Percentiles rank a stretch among this genome's conserved stretches.
These are phyloP conservation scores for Backusella tarrabulga DNA, from an alignment of 192 early-diverging fungal species.

Conservation along the genomic window DNA sequence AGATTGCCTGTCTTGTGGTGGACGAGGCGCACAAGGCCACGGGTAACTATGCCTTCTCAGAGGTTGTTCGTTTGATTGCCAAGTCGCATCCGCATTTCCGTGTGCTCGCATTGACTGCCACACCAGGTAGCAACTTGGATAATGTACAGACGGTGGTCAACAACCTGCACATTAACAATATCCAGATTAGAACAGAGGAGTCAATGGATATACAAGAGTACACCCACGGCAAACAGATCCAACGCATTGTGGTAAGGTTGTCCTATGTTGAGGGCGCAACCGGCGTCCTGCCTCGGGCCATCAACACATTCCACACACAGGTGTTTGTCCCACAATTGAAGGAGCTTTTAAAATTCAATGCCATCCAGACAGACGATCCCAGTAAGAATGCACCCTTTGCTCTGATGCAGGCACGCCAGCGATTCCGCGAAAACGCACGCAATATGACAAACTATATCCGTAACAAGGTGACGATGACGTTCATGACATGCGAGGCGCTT, in stretches of 20 bases:
- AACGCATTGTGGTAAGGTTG: conserved; percentile 65
- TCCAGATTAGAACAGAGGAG: conserved; percentile 88
- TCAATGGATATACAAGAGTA: conserved; percentile 79
- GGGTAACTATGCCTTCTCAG: conserved; percentile 81
- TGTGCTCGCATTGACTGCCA: conserved; percentile 85
- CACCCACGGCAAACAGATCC: conserved; percentile 62
- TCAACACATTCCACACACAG: not conserved
- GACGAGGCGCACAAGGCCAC: conserved; percentile 92
- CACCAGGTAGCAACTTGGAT: conserved; percentile 71
- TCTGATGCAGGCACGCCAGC: conserved; percentile 38
- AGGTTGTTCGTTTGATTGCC: conserved; percentile 63
- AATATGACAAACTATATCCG: conserved; percentile 25
- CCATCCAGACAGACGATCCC: conserved; percentile 25
- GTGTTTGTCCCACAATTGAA: conserved; percentile 28
- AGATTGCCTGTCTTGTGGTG: conserved; percentile 72
- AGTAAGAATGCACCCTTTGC: conserved; percentile 40
- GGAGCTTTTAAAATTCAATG: conserved; percentile 26
- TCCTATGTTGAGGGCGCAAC: conserved; percentile 41
- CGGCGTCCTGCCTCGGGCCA: conserved; percentile 19
- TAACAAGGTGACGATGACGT: conserved; percentile 13
- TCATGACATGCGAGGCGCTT: conserved; percentile 29
- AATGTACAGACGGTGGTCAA: conserved; percentile 73
- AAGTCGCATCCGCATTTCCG: conserved; percentile 56
- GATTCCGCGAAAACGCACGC: conserved; percentile 6
- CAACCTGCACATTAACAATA: conserved; percentile 73